phyloP scores from a whole-genome alignment of 1,284 basidiomycete species.

The Trichosporon faecale region DNA sequence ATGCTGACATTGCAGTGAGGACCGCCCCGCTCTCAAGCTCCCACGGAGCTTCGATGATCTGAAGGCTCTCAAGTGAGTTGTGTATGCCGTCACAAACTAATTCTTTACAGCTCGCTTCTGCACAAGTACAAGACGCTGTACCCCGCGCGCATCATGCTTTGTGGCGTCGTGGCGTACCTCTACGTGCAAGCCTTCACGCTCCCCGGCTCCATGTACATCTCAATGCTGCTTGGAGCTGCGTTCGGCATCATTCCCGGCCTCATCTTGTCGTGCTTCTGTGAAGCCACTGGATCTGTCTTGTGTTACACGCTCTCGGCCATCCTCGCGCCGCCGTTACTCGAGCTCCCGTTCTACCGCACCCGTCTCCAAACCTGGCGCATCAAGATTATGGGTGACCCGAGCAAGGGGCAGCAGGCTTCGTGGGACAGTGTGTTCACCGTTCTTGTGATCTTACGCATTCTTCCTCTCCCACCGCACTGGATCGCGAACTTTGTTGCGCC shows the following conservation, averaged over 20 bases:
- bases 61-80: conserved; percentile 66
- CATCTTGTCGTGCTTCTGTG: conserved; percentile 85
- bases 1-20: conserved; percentile 56
- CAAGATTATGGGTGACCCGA: conserved; percentile 52
- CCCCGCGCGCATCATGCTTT: conserved; percentile 73
- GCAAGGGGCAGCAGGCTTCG: conserved; percentile 44
- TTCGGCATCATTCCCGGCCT: conserved; percentile 90
- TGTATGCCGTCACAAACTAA: background rate
- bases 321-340: conserved; percentile 82
- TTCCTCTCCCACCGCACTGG: conserved; percentile 91
- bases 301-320: conserved; percentile 90
- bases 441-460: conserved; percentile 82
- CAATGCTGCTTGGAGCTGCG: conserved; percentile 91
- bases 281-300: conserved; percentile 83
- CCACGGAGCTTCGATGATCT: conserved; percentile 79
- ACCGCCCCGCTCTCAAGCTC: conserved; percentile 68
- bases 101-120: conserved; percentile 56
- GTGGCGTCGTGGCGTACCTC: conserved; percentile 81
- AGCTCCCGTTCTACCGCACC: conserved; percentile 69
- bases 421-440: conserved; percentile 59
- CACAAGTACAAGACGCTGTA: conserved; percentile 86
- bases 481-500: conserved; percentile 90
- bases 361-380: conserved; percentile 49
- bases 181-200: conserved; percentile 96
- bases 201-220: conserved; percentile 97